Conservation (phyloP, 495 filamentous ascomycete genomes). For the Cenococcum geophilum region DNA sequence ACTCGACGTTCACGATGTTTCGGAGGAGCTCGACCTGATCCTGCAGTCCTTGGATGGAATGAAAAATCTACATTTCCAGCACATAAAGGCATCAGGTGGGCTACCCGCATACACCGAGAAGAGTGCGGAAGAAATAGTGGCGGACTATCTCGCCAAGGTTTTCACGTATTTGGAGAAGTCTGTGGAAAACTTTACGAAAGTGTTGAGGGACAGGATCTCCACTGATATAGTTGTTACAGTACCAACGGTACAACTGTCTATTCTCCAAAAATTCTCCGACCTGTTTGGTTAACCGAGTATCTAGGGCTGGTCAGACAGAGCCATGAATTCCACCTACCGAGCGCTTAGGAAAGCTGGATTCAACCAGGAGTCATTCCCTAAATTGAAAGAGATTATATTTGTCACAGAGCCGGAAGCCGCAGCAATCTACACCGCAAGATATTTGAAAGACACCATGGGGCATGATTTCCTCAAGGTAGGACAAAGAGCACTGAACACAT, state of each 20-base stretch:
- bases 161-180: conserved; percentile 2
- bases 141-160: conserved; percentile 20
- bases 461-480: conserved; percentile 13
- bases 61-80: conserved; percentile 18
- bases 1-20: conserved; percentile 9
- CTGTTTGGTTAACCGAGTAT: not conserved
- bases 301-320: conserved; percentile 19
- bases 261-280: not conserved
- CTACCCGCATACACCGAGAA: conserved; percentile 14
- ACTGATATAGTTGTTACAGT: conserved; percentile 22
- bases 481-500: not conserved
- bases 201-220: conserved; percentile 3
- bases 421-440: conserved; percentile 15
- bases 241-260: conserved; percentile 9
- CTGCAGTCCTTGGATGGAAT: conserved; percentile 17
- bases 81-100: conserved; percentile 7
- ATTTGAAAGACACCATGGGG: conserved; percentile 1
- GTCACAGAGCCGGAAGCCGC: conserved; percentile 22
- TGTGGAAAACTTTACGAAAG: not conserved
- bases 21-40: conserved; percentile 18
- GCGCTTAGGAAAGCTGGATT: conserved; percentile 21
- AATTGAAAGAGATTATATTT: conserved; percentile 13
- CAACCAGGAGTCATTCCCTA: conserved; percentile 12
- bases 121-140: conserved; percentile 18
- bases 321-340: conserved; percentile 22